Conservation (phyloP, 2,329 filamentous ascomycete genomes). For the Cladophialophora immunda region DNA sequence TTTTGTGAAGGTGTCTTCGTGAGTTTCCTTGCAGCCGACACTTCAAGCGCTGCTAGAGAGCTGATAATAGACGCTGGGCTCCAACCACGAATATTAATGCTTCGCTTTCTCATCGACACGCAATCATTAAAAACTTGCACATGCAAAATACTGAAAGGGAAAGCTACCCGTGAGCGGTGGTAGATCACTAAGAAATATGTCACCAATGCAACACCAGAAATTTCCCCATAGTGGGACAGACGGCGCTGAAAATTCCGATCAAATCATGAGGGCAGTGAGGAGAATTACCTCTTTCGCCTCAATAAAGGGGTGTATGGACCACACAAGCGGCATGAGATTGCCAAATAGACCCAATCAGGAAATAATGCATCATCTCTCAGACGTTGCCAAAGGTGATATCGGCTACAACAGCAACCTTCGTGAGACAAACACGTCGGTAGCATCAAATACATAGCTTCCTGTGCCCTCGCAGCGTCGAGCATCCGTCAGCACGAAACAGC, state of each 20-base stretch:
- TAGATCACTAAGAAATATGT: background rate
- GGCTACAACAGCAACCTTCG: background rate
- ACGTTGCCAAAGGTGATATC: background rate
- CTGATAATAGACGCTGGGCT: background rate
- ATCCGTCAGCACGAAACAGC: no score
- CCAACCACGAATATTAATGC: background rate
- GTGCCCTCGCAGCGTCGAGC: background rate
- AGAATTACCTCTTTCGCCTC: background rate
- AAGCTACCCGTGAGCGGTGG: background rate
- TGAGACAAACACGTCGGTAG: background rate
- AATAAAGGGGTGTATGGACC: background rate
- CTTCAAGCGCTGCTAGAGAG: background rate
- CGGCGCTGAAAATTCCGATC: background rate
- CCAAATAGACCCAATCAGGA: background rate
- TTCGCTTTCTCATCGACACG: background rate
- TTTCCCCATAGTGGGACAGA: background rate
- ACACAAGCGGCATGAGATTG: background rate
- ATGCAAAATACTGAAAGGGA: conserved; percentile 1
- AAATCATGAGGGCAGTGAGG: background rate
- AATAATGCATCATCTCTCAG: background rate
- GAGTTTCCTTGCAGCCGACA: background rate
- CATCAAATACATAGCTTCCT: background rate
- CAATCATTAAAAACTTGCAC: background rate
- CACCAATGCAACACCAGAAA: conserved; percentile 4
- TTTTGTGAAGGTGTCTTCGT: background rate